Conservation (phyloP, 805 yeast genomes). For the Saccharomycopsis vini region DNA sequence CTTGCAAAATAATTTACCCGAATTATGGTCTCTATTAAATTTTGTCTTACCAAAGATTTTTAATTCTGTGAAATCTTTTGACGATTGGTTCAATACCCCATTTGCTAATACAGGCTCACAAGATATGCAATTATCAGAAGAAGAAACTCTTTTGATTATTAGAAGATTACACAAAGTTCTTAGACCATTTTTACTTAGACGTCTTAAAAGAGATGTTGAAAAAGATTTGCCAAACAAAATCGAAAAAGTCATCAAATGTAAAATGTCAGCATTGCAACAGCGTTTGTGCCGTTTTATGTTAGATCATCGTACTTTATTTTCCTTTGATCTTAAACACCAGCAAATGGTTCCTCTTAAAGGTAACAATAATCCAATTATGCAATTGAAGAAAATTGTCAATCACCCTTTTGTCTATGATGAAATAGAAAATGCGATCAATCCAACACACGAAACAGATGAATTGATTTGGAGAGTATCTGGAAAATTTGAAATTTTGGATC, state of each 20-base stretch:
- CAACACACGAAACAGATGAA: constrained; percentile 52
- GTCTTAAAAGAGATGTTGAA: constrained; percentile 81
- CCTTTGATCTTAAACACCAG: constrained; percentile 47
- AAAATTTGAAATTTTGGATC: constrained; percentile 69
- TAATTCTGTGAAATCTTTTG: constrained; percentile 78
- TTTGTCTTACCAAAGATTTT: constrained; percentile 78
- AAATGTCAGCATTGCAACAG: constrained; percentile 62
- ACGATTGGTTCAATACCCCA: constrained; percentile 87
- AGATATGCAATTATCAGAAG: constrained; percentile 75
- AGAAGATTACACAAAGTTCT: constrained; percentile 80
- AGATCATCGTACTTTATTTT: constrained; percentile 57
- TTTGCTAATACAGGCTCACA: constrained; percentile 79
- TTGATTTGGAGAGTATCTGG: constrained; percentile 71
- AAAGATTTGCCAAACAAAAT: constrained; percentile 79
- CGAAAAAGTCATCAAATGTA: constrained; percentile 75
- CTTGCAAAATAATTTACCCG: constrained; percentile 75
- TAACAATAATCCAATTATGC: constrained; percentile 77
- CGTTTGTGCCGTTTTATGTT: constrained; percentile 71
- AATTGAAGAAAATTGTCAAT: constrained; percentile 73
- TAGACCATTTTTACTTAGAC: constrained; percentile 74
- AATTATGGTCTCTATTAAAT: constrained; percentile 75
- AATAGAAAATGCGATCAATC: constrained; percentile 62
- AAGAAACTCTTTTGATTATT: constrained; percentile 73
- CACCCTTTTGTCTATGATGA: constrained; percentile 86
- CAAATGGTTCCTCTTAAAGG: constrained; percentile 56